Evolutionary conservation across 257 asterid genomes (phyloP).

Genomic region (Eucommia ulmoides): DNA sequence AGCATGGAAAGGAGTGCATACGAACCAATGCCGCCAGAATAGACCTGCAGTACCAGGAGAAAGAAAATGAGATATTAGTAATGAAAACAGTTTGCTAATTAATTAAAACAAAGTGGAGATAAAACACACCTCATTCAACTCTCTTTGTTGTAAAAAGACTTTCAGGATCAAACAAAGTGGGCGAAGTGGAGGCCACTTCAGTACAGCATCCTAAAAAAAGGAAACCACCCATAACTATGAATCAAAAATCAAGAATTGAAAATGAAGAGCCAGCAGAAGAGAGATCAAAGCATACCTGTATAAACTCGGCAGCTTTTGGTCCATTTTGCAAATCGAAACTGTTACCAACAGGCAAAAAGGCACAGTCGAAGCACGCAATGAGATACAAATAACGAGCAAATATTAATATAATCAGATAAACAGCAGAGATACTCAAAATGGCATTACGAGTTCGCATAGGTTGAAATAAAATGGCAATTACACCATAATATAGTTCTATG

Average conservation of each 20-base stretch:
- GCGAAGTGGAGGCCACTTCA: conserved; percentile 75
- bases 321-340: conserved; percentile 92
- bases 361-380: not conserved
- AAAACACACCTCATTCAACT: conserved; percentile 72
- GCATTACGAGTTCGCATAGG: no score
- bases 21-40: conserved; percentile 96
- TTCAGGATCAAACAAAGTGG: conserved; percentile 88
- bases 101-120: conserved; percentile 1
- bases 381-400: not conserved
- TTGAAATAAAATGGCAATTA: no score
- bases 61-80: conserved; percentile 11
- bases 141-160: conserved; percentile 89
- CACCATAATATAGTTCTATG: no score
- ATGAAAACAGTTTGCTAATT: conserved; percentile 4
- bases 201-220: conserved; percentile 56
- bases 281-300: conserved; percentile 32
- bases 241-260: conserved; percentile 6
- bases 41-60: conserved; percentile 45
- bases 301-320: conserved; percentile 92
- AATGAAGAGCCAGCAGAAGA: not conserved
- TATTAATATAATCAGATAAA: conserved; percentile 5
- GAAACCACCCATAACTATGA: not conserved
- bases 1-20: conserved; percentile 95
- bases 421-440: conserved; percentile 1
- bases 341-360: conserved; percentile 12